Evolutionary conservation across 2,329 filamentous ascomycete species (phyloP).

Genomic region (Domatiomyces catenatus): DNA sequence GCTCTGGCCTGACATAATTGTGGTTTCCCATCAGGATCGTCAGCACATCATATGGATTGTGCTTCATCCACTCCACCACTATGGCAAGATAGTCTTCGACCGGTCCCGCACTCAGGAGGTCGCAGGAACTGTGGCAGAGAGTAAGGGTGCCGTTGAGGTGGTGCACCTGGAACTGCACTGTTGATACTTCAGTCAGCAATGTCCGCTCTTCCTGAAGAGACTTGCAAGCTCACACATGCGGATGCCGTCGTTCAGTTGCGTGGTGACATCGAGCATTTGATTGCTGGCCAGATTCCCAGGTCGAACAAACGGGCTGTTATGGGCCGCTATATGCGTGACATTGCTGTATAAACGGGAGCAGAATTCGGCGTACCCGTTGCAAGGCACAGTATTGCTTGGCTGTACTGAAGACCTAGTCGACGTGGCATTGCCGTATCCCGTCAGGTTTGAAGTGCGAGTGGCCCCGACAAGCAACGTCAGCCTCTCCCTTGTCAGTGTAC

Average conservation of each 20-base stretch:
- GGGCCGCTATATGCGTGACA: slow-evolving; percentile 60
- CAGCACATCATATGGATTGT: slow-evolving; percentile 72
- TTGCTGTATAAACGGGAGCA: slow-evolving; percentile 66
- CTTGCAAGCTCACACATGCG: slow-evolving; percentile 34
- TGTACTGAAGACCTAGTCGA: slow-evolving; percentile 28
- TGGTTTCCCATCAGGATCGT: slow-evolving; percentile 75
- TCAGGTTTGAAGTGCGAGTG: slow-evolving; percentile 29
- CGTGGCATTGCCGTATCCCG: slow-evolving; percentile 33
- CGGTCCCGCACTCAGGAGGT: slow-evolving; percentile 65
- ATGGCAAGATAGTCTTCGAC: slow-evolving; percentile 56
- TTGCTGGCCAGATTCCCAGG: slow-evolving; percentile 60
- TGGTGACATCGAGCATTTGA: slow-evolving; percentile 50
- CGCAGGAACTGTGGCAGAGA: slow-evolving; percentile 75
- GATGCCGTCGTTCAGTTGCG: slow-evolving; percentile 62
- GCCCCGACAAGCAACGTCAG: slow-evolving; percentile 25
- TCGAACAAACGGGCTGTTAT: slow-evolving; percentile 67
- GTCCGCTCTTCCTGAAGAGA: neutral
- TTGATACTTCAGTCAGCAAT: slow-evolving; percentile 1
- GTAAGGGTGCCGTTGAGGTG: slow-evolving; percentile 44
- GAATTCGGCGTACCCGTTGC: slow-evolving; percentile 65
- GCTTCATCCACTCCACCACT: slow-evolving; percentile 57
- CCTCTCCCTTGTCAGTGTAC: slow-evolving; percentile 19
- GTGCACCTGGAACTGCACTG: slow-evolving; percentile 48
- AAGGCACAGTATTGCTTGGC: slow-evolving; percentile 58
- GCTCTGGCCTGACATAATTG: slow-evolving; percentile 50